phyloP scores from a whole-genome alignment of 75 land plant genomes.

The Selaginella tamariscina region DNA sequence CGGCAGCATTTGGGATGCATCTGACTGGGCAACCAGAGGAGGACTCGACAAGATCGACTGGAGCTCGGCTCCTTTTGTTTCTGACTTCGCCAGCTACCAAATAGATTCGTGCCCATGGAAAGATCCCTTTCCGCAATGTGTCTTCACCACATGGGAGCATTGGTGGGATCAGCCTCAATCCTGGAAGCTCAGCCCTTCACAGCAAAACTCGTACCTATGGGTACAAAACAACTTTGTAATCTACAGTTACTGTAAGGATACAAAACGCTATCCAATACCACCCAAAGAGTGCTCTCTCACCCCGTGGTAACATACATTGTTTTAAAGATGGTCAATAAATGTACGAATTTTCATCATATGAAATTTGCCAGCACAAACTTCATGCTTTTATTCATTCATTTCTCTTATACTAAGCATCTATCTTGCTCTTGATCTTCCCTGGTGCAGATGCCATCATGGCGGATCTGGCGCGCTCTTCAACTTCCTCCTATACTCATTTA shows the following conservation, averaged over 20 bases:
- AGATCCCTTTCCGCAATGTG: conserved; percentile 14
- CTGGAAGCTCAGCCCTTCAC: conserved; percentile 23
- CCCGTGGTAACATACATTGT: conserved; percentile 20
- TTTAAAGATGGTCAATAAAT: too few relatives aligned
- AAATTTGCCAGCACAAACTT: conserved; percentile 60
- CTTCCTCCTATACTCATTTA: not conserved
- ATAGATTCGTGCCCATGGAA: conserved; percentile 49
- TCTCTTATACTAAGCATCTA: not conserved
- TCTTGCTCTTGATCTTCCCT: not conserved
- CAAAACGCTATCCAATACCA: conserved; percentile 28
- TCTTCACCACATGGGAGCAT: conserved; percentile 29
- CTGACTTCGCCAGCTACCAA: conserved; percentile 34
- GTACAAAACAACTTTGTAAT: conserved; percentile 39
- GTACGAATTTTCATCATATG: not conserved
- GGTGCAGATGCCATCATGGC: not conserved
- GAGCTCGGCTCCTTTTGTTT: conserved; percentile 50
- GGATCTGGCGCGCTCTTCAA: not conserved
- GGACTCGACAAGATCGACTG: conserved; percentile 51
- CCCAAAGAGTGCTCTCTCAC: conserved; percentile 50
- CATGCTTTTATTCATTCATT: not conserved
- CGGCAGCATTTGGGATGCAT: conserved; percentile 55
- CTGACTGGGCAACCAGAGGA: conserved; percentile 64
- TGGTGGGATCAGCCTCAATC: conserved; percentile 50
- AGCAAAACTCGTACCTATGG: conserved; percentile 39
- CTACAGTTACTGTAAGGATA: conserved; percentile 64